Base-by-base conservation (phyloP, 2,329 filamentous ascomycete genomes). In the Stemphylium vesicarium region DNA sequence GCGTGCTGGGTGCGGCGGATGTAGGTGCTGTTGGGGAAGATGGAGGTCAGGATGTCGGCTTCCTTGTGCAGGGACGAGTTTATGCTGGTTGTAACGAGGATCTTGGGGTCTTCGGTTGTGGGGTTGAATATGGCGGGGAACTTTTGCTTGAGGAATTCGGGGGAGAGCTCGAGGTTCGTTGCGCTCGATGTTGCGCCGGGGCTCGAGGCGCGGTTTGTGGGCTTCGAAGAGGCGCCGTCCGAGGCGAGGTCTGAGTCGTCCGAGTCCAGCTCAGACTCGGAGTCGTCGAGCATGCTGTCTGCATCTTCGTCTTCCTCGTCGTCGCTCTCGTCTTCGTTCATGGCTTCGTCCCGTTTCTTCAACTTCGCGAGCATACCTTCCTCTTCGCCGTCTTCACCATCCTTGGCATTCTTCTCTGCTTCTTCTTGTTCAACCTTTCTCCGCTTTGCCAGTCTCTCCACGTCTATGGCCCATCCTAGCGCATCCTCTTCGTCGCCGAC, bases 51-150 rank as follows among this genome's bases (percentile, higher is more conserved):
- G 36, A 92, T 82, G 55, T 90, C 78, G 43, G 92, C 93, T 80
- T 96, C 87, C 58, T 88, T 77, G 80, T 99, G 94, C 11, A 98
- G 85, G 1, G 89, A 94, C 11, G 90, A 92, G 79, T 96, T 93
- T 68, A 97, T 82, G 11, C 88, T 90, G 7, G 95, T 98, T 0
- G 95, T 99, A 70, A 99, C 85, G 35, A 99, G 87, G 60, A 98
- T 87, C 77, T 97, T 96, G 46, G 95, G 93, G 29, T 77, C 55
- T 78, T 77, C 51, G 80, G 83, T 42, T 81, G 35, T 36, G 6
- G 85, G 31, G 81, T 69, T 58, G 77, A 86, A 88, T 20, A 88
- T 79, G 6, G 79, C 76, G 3, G 84, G 85, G 68, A 87, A 88
- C 72, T 85, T 86, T 38, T 83, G 78, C 36, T 83, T 71, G 33